Evolutionary conservation across 2,329 filamentous ascomycete species (phyloP).

Genomic region (Fusarium domesticum): DNA sequence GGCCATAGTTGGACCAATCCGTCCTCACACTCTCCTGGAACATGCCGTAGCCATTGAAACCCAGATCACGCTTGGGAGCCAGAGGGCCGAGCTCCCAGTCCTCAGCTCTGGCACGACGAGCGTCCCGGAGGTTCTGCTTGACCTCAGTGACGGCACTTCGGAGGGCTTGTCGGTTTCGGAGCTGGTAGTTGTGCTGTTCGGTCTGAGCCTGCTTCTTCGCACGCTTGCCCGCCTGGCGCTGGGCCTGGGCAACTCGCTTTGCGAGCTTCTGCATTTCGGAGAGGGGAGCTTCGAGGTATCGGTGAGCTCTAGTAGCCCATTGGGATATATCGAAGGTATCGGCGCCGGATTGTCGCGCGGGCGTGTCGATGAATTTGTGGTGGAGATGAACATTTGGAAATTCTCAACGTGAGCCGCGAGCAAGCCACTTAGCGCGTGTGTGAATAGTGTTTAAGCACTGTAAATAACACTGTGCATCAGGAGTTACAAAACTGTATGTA

Average conservation of each 20-base stretch:
- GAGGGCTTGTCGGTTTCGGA: conserved; percentile 33
- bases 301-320: conserved; percentile 27
- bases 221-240: conserved; percentile 58
- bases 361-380: conserved; percentile 25
- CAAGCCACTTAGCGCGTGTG: conserved; percentile 16
- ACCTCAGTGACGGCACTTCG: conserved; percentile 34
- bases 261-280: conserved; percentile 67
- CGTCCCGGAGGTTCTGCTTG: conserved; percentile 37
- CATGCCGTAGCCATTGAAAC: conserved; percentile 61
- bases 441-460: conserved; percentile 7
- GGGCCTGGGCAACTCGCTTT: conserved; percentile 62
- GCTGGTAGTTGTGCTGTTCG: conserved; percentile 29
- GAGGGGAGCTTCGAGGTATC: conserved; percentile 7
- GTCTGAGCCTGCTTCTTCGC: conserved; percentile 38
- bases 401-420: conserved; percentile 26
- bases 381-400: conserved; percentile 28
- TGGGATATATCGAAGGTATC: conserved; percentile 22
- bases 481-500: conserved; percentile 9
- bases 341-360: conserved; percentile 24
- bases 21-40: conserved; percentile 37
- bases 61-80: conserved; percentile 72
- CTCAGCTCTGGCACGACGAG: conserved; percentile 58
- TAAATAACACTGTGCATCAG: conserved; percentile 5
- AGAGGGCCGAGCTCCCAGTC: conserved; percentile 77
- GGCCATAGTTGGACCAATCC: conserved; percentile 35